Base-by-base conservation (phyloP, 1,139 yeast species). In the Suhomyces anneliseae region DNA sequence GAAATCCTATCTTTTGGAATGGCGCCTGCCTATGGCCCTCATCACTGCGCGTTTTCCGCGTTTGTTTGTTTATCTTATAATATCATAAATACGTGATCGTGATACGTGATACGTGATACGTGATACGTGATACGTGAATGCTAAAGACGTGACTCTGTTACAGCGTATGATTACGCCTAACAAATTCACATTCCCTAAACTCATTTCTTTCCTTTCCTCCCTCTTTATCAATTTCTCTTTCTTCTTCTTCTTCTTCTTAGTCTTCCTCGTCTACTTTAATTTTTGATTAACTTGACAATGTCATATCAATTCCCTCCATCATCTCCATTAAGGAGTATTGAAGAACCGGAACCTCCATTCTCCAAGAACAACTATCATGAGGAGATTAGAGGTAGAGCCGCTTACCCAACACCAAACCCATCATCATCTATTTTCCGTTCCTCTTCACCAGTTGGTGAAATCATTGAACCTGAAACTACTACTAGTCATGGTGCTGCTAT, bases 281-380 rank as follows among this genome's bases (percentile, higher is more conserved):
- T 29, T 29, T 29, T 11, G 9, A 29, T 29, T 29, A 4, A 29
- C 7, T 11, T 11, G n/a, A 42, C 11, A 34, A 54, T 59, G 62
- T 54, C 62, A 36, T 61, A 63, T 42, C 82, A 76, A 59, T 82
- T 81, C 61, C 87, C 86, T 10, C 88, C 88, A 19, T 82, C 87
- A 27, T 83, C 87, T 31, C 87, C 88, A 2, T 72, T 81, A 49
- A 61, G 74, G 45, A 69, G 68, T 46, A 60, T 54, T 37, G 61
- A 53, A 27, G 62, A 59, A 39, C 57, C 56, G 35, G 69, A 66
- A 32, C 66, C 69, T 7, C 60, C 63, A 44, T 39, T 34, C 42
- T 9, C 40, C 35, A 44, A 42, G 44, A 37, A 19, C 24, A 19
- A 31, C 40, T 36, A 34, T 36, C 48, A 45, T 3, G 46, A 40